phyloP scores from a whole-genome alignment of 2,329 filamentous ascomycete species.

The Boeremia exigua region DNA sequence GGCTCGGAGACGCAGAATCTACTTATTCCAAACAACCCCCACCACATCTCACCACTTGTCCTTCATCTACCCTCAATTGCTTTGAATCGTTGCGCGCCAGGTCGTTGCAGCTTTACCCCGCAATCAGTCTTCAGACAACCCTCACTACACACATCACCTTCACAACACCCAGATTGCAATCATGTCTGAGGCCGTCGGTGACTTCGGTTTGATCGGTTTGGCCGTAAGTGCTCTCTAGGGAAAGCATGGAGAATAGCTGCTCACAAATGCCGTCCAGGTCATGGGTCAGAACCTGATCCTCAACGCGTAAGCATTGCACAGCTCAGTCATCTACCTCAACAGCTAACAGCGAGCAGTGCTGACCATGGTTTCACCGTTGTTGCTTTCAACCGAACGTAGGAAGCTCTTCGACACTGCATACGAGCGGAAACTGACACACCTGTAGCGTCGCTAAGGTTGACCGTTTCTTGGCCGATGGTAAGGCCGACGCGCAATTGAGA shows the following conservation, averaged over 20 bases:
- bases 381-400: constrained; percentile 91
- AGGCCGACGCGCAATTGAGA: not conserved
- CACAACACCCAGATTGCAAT: constrained; percentile 24
- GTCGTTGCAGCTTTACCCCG: constrained; percentile 41
- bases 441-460: constrained; percentile 87
- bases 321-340: constrained; percentile 22
- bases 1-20: constrained; percentile 35
- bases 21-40: constrained; percentile 44
- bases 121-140: constrained; percentile 29
- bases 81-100: constrained; percentile 37
- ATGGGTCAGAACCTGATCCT: constrained; percentile 63
- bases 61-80: constrained; percentile 34
- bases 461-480: constrained; percentile 79
- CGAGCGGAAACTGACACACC: constrained; percentile 27
- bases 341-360: constrained; percentile 47
- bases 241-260: constrained; percentile 11
- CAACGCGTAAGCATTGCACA: constrained; percentile 53
- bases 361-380: constrained; percentile 86
- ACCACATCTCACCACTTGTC: constrained; percentile 29
- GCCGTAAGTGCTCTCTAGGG: constrained; percentile 44
- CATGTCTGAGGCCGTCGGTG: constrained; percentile 53
- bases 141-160: constrained; percentile 14
- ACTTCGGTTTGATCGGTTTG: constrained; percentile 60
- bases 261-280: constrained; percentile 37
- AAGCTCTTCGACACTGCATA: not conserved